These are phyloP conservation scores for Fennellomyces sp. DNA, from an alignment of 371 early-diverging fungal species.

Conservation along the genomic window DNA sequence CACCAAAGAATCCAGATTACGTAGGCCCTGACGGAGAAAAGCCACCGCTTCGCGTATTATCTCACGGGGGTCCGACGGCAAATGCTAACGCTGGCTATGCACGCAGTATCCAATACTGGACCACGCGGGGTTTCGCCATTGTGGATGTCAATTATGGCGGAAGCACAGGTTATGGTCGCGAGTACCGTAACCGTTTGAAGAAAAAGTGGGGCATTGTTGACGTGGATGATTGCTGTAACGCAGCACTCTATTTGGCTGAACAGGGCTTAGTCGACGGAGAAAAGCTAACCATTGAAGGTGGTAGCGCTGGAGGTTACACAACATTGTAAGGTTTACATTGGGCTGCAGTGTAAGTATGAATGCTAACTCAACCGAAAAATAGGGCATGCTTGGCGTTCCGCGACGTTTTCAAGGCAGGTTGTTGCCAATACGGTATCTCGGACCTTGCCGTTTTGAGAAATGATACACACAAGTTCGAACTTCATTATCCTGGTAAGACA, in stretches of 20 bases:
- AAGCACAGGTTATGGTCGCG: conserved; percentile 74
- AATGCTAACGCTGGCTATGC: conserved; percentile 35
- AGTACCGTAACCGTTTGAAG: conserved; percentile 71
- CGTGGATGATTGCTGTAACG: conserved; percentile 77
- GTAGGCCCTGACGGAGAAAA: conserved; percentile 50
- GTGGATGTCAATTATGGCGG: conserved; percentile 83
- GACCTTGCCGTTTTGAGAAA: conserved; percentile 72
- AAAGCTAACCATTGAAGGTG: conserved; percentile 68
- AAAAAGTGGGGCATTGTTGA: conserved; percentile 76
- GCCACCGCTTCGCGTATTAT: conserved; percentile 71
- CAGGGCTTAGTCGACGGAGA: conserved; percentile 61
- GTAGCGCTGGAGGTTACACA: conserved; percentile 76
- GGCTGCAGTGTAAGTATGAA: not conserved
- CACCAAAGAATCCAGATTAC: conserved; percentile 67
- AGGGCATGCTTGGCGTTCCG: conserved; percentile 68
- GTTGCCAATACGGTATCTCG: conserved; percentile 71
- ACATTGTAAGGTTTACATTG: conserved; percentile 53
- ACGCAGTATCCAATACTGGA: conserved; percentile 71
- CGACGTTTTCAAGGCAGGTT: conserved; percentile 75
- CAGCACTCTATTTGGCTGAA: conserved; percentile 64
- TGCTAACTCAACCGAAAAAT: not conserved
- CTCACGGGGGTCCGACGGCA: conserved; percentile 77
- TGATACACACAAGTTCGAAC: conserved; percentile 83
- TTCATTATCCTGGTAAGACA: conserved; percentile 57
- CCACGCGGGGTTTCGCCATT: conserved; percentile 76